Evolutionary conservation across 371 early-diverging fungal genomes (phyloP).

Genomic region (Mortierella polycephala): DNA sequence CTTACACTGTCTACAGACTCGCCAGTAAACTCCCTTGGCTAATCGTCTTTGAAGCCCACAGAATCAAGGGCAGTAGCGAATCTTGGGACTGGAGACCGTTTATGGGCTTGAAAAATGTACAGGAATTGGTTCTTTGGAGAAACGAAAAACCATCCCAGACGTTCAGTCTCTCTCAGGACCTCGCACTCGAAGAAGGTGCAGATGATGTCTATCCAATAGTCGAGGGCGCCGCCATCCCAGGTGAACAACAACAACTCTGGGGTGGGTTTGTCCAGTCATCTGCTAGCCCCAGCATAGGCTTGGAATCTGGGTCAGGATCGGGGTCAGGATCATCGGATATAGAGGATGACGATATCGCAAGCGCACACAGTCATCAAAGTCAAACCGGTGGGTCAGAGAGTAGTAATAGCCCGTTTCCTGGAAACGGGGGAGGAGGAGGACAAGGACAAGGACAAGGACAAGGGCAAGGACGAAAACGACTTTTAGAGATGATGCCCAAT

Average conservation of each 20-base stretch:
- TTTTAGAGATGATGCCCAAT: slow-evolving; percentile 6
- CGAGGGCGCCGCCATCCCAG: neutral
- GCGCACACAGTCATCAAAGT: slow-evolving; percentile 17
- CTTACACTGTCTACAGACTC: slow-evolving; percentile 36
- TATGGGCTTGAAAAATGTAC: slow-evolving; percentile 7
- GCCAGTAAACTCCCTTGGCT: slow-evolving; percentile 31
- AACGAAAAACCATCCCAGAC: slow-evolving; percentile 31
- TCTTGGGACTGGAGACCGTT: slow-evolving; percentile 45
- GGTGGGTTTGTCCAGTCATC: slow-evolving; percentile 36
- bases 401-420: neutral
- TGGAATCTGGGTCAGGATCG: slow-evolving; percentile 3
- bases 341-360: slow-evolving; percentile 7
- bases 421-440: too few species aligned
- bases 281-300: neutral
- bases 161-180: slow-evolving; percentile 24
- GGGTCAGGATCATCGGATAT: slow-evolving; percentile 2
- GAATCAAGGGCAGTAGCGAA: slow-evolving; percentile 33
- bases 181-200: slow-evolving; percentile 3
- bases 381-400: slow-evolving; percentile 12
- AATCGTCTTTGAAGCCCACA: slow-evolving; percentile 27
- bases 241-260: slow-evolving; percentile 9
- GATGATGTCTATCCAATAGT: slow-evolving; percentile 36
- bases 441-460: too few species aligned
- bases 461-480: neutral
- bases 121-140: slow-evolving; percentile 41